Percentiles rank a stretch among this genome's conserved stretches.
Conservation (phyloP, 441 rosid species). For the Populus hybrid region DNA sequence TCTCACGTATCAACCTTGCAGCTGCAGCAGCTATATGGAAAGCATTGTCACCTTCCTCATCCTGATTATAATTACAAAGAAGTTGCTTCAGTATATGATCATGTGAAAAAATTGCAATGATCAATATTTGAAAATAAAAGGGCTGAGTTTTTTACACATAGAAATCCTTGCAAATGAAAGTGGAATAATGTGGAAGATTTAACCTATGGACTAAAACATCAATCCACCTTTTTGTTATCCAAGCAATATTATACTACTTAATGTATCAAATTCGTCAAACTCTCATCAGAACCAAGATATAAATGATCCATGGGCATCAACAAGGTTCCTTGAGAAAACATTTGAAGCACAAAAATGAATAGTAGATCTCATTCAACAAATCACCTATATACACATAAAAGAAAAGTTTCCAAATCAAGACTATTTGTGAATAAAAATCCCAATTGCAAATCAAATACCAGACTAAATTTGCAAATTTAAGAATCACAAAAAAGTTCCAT, state of each 20-base stretch:
- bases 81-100: background rate
- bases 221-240: background rate
- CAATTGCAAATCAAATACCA: background rate
- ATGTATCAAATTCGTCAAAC: background rate
- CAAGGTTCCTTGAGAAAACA: background rate
- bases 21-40: slow-evolving; percentile 99
- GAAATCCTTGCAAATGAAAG: background rate
- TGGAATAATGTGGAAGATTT: background rate
- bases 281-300: background rate
- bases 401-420: background rate
- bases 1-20: slow-evolving; percentile 98
- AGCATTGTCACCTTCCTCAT: slow-evolving; percentile 97
- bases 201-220: background rate
- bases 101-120: background rate
- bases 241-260: background rate
- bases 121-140: background rate
- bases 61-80: slow-evolving; percentile 38
- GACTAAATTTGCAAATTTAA: background rate
- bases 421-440: background rate
- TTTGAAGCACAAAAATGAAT: background rate
- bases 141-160: background rate
- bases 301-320: background rate
- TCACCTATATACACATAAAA: background rate
- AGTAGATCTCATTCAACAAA: background rate
- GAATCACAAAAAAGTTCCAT: background rate